Evolutionary conservation across 352 stramenopile genomes (phyloP).

Genomic region (Phytopythium oedochilum): DNA sequence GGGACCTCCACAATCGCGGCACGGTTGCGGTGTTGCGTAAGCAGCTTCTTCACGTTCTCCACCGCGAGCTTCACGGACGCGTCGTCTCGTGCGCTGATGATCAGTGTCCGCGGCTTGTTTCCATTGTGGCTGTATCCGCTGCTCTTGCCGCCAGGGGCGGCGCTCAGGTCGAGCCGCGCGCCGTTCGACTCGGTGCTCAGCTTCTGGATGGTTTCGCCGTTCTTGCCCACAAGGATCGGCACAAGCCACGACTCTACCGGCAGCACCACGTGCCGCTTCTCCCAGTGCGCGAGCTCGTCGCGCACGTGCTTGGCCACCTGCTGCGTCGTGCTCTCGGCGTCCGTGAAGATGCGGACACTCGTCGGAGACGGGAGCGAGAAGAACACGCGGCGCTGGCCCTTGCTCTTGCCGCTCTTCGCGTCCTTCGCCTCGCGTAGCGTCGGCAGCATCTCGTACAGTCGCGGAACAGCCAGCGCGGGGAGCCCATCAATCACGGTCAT

Average conservation of each 20-base stretch:
- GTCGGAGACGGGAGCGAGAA: constrained; percentile 56
- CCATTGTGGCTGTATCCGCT: constrained; percentile 16
- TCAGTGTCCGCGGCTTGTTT: constrained; percentile 37
- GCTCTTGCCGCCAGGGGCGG: constrained; percentile 6
- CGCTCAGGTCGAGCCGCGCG: constrained; percentile 51
- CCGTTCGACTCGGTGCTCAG: constrained; percentile 50
- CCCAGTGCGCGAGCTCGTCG: constrained; percentile 48
- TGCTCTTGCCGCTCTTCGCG: constrained; percentile 1
- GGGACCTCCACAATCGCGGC: constrained; percentile 40
- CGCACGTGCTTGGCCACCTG: constrained; percentile 39
- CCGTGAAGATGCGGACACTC: constrained; percentile 60
- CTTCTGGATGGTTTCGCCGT: constrained; percentile 76
- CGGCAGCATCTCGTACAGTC: constrained; percentile 60
- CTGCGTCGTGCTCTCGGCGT: constrained; percentile 45
- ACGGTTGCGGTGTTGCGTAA: constrained; percentile 44
- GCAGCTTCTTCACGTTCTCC: constrained; percentile 47
- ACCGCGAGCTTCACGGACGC: constrained; percentile 54
- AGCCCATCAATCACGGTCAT: constrained; percentile 47
- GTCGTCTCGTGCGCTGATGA: constrained; percentile 59
- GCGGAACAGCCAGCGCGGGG: constrained; percentile 37
- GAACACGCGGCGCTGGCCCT: constrained; percentile 23
- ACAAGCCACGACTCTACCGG: constrained; percentile 57
- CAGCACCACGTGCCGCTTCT: constrained; percentile 69
- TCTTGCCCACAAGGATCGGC: constrained; percentile 67
- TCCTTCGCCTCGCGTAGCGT: constrained; percentile 39